These are phyloP conservation scores for Rhododendron griersonianum DNA, from an alignment of 148 eudicot genomes.

Conservation along the genomic window DNA sequence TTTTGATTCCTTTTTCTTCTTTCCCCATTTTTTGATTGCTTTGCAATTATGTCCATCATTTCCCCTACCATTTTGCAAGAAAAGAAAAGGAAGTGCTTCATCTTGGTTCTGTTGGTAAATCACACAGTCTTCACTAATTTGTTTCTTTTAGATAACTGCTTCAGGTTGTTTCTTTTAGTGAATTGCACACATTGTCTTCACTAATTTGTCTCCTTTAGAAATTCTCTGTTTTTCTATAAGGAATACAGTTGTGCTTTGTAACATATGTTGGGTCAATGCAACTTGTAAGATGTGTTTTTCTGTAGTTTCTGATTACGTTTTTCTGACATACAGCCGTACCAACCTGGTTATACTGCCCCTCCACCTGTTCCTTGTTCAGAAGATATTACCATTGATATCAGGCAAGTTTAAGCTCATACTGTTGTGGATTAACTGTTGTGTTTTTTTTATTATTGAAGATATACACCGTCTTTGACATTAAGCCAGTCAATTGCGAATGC, in stretches of 20 bases:
- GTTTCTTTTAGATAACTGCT: neutral
- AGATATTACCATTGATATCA: conserved; percentile 70
- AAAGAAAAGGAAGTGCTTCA: neutral
- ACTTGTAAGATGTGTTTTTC: neutral
- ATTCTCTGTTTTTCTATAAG: neutral
- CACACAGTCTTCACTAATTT: neutral
- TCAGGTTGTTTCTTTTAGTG: neutral
- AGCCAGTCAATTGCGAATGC: neutral
- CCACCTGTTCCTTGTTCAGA: conserved; percentile 44
- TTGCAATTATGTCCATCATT: neutral
- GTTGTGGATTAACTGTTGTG: neutral
- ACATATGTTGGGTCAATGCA: neutral
- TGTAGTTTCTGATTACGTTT: neutral
- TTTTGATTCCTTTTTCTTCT: neutral
- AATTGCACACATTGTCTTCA: neutral
- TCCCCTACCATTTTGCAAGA: neutral
- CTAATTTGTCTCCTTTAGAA: neutral
- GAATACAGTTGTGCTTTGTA: neutral
- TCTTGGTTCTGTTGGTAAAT: neutral
- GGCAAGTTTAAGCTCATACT: conserved; percentile 29
- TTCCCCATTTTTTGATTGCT: neutral
- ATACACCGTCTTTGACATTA: neutral
- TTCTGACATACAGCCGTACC: conserved; percentile 50
- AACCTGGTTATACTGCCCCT: conserved; percentile 80
- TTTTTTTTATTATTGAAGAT: neutral